Percentiles rank a stretch among this genome's conserved stretches.
Evolutionary conservation across 2,329 filamentous ascomycete genomes (phyloP).

Genomic region (Pyrenophora tritici-repentis): DNA sequence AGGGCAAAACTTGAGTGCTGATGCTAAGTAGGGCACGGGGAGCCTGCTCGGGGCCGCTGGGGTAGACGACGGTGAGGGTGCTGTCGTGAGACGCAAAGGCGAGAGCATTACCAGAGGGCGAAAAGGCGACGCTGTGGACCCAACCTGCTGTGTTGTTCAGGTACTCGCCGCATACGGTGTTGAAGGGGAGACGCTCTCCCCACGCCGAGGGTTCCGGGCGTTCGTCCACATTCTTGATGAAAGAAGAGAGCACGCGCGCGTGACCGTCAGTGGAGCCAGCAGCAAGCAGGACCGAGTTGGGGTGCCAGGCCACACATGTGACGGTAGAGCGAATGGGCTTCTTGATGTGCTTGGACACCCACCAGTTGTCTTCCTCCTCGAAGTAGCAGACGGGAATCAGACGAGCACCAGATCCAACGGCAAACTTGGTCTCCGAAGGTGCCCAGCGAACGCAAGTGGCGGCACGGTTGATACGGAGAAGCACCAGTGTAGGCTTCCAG

Average conservation of each 20-base stretch:
- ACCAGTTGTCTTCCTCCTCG: conserved; percentile 99
- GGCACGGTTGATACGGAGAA: conserved; percentile 94
- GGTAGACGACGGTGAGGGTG: conserved; percentile 95
- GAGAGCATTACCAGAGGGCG: conserved; percentile 87
- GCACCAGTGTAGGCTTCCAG: conserved; percentile 95
- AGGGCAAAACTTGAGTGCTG: conserved; percentile 86
- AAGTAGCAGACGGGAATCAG: conserved; percentile 98
- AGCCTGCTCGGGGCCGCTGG: conserved; percentile 85
- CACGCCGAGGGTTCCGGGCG: conserved; percentile 85
- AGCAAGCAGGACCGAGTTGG: conserved; percentile 92
- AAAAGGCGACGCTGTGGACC: conserved; percentile 93
- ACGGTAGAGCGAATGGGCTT: conserved; percentile 98
- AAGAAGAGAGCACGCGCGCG: conserved; percentile 90
- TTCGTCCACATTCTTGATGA: conserved; percentile 92
- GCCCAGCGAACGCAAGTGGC: conserved; percentile 98
- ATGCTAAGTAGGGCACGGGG: conserved; percentile 89
- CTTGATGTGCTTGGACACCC: conserved; percentile 99
- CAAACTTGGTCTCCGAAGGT: conserved; percentile 95
- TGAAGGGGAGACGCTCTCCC: conserved; percentile 96
- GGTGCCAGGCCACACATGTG: conserved; percentile 93
- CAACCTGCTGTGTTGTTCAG: conserved; percentile 95
- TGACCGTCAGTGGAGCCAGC: conserved; percentile 98
- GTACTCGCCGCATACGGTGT: conserved; percentile 96
- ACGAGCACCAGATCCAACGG: conserved; percentile 92
- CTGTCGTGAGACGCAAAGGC: conserved; percentile 95